Conservation (phyloP, 2,329 filamentous ascomycete genomes). For the Penicillium psychrosexuale region DNA sequence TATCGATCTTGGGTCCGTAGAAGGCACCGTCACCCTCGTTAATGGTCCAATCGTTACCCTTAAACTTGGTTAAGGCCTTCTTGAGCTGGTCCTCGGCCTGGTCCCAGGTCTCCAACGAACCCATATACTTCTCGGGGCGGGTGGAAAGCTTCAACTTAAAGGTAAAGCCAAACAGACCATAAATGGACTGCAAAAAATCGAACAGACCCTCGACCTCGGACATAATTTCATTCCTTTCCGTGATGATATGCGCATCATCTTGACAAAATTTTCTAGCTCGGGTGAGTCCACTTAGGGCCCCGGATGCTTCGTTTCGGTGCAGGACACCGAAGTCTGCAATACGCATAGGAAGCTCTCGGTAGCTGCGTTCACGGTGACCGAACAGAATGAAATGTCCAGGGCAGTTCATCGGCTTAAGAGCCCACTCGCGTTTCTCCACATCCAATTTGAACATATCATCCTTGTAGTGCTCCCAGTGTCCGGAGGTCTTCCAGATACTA, state of each 20-base stretch:
- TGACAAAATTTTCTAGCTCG: conserved; percentile 79
- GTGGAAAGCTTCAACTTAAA: conserved; percentile 97
- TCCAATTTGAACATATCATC: conserved; percentile 94
- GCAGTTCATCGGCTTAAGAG: conserved; percentile 97
- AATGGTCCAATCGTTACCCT: conserved; percentile 74
- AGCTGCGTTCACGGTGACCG: conserved; percentile 75
- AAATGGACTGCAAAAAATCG: conserved; percentile 77
- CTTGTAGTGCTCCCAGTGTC: conserved; percentile 90
- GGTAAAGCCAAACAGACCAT: conserved; percentile 78
- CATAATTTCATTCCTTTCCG: conserved; percentile 55
- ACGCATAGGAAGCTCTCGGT: conserved; percentile 84
- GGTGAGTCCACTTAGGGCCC: conserved; percentile 84
- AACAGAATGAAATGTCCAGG: conserved; percentile 91
- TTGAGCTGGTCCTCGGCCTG: conserved; percentile 78
- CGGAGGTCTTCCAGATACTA: conserved; percentile 87
- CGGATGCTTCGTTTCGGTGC: conserved; percentile 92
- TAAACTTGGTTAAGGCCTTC: conserved; percentile 75
- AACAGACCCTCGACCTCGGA: conserved; percentile 79
- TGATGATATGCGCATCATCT: too few species aligned
- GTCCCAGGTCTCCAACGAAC: conserved; percentile 83
- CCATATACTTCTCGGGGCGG: conserved; percentile 82
- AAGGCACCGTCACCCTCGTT: conserved; percentile 96
- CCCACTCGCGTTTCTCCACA: conserved; percentile 77
- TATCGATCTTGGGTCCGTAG: conserved; percentile 98
- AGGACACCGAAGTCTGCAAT: conserved; percentile 95